These are phyloP conservation scores for Rhynchosporium graminicola DNA, from an alignment of 2,329 filamentous ascomycete species.

Conservation along the genomic window DNA sequence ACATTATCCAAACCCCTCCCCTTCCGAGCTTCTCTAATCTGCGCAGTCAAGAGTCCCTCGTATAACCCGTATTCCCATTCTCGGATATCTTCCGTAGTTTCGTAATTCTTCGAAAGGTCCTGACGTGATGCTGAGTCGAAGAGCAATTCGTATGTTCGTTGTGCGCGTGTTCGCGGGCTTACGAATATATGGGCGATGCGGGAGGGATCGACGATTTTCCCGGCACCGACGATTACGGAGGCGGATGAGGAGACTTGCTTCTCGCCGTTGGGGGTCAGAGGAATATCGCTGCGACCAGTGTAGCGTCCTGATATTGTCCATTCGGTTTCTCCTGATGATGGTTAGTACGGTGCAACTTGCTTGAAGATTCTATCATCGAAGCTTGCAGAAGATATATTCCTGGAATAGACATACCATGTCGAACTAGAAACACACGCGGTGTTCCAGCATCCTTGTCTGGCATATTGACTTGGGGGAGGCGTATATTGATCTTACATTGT, in stretches of 20 bases:
- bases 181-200: slow-evolving; percentile 48
- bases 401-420: slow-evolving; percentile 41
- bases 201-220: slow-evolving; percentile 50
- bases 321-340: slow-evolving; percentile 46
- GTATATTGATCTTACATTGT: not conserved
- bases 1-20: slow-evolving; percentile 47
- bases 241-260: slow-evolving; percentile 47
- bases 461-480: slow-evolving; percentile 32
- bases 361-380: not conserved
- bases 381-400: not conserved
- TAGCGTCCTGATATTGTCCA: slow-evolving; percentile 50
- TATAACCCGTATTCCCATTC: slow-evolving; percentile 55
- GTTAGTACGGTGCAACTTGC: not conserved
- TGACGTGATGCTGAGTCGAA: slow-evolving; percentile 40
- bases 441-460: slow-evolving; percentile 42
- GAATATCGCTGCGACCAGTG: slow-evolving; percentile 47
- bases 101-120: slow-evolving; percentile 34
- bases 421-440: slow-evolving; percentile 44
- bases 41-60: slow-evolving; percentile 48
- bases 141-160: slow-evolving; percentile 49
- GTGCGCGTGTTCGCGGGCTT: slow-evolving; percentile 50
- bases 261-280: slow-evolving; percentile 44
- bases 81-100: slow-evolving; percentile 47
- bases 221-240: slow-evolving; percentile 46
- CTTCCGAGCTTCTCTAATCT: slow-evolving; percentile 45